Base-by-base conservation (phyloP, 495 filamentous ascomycete genomes). In the Bryoglossum gracile region DNA sequence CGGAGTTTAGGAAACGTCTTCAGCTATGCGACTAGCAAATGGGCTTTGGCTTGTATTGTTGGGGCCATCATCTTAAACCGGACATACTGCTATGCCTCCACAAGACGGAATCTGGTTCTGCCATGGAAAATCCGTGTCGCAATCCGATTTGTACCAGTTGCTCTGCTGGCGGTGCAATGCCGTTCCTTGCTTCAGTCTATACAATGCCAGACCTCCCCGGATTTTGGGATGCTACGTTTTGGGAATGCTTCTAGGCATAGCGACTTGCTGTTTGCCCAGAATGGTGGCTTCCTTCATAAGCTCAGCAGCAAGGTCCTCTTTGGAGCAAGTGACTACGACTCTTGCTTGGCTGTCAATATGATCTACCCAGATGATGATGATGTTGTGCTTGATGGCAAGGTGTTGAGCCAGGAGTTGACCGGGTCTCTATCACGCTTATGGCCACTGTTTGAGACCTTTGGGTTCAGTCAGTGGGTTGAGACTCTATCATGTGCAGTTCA, bases 11-110 rank as follows among this genome's bases (percentile, higher is more conserved):
- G 87, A 8, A 88, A 88, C 28, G 77, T 98, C 24, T 94, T 97
- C 61, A 83, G 81, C 36, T 98, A 96, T 62, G 69, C 91, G 33
- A 95, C 89, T 0, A 94, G 89, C 63, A 87, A 86, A 52, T 98
- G 94, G 94, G 90, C 92, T 3, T 66, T 98, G 41, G 76, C 78
- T 42, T 95, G 89, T 62, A 78, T 98, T 46, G 74, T 82, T 33
- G 84, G 89, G 67, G 87, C 88, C 41, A 75, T 98, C 48, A 65
- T 98, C 52, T 71, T 96, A 24, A 96, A 98, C 67, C 81, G 92
- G 34, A 90, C 92, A 10, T 82, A 88, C 32, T 87, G 97, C 44
- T 98, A 94, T 64, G 90, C 91, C 28, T 91, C 90, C 0, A 86
- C 87, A 4, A 74, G 92, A 33, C 75, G 89, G 28, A 82, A 84